Conservation (phyloP, 345 rosid species). For the Eucalyptus globulus region DNA sequence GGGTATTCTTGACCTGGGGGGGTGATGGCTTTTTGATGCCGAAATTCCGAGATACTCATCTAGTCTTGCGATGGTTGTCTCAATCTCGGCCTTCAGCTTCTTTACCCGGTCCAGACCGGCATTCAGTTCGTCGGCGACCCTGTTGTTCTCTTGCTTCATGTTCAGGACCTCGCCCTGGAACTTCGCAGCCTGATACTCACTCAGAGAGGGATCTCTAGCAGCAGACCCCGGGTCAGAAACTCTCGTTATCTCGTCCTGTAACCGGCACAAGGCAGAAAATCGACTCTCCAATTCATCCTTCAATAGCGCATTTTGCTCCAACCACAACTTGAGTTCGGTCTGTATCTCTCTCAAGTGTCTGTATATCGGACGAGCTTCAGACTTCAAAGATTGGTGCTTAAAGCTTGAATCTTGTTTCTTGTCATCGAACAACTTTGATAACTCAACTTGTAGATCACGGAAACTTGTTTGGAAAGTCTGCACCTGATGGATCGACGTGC, state of each 20-base stretch:
- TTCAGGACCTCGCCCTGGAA: slow-evolving; percentile 76
- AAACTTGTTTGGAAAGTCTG: slow-evolving; percentile 52
- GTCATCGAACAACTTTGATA: slow-evolving; percentile 16
- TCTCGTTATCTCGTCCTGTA: slow-evolving; percentile 58
- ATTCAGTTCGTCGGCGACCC: slow-evolving; percentile 48
- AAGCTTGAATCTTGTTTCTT: slow-evolving; percentile 17
- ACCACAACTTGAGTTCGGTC: slow-evolving; percentile 66
- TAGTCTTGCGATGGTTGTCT: slow-evolving; percentile 25
- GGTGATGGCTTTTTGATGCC: slow-evolving; percentile 5
- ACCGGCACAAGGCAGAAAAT: slow-evolving; percentile 33
- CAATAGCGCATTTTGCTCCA: slow-evolving; percentile 53
- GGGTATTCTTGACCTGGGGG: slow-evolving; percentile 40
- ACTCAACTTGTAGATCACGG: slow-evolving; percentile 50
- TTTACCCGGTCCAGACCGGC: slow-evolving; percentile 42
- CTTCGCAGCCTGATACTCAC: slow-evolving; percentile 60
- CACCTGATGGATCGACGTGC: slow-evolving; percentile 66
- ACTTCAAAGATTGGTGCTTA: slow-evolving; percentile 2
- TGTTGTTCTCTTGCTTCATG: slow-evolving; percentile 86
- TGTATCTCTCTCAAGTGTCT: slow-evolving; percentile 65
- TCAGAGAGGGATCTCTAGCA: slow-evolving; percentile 24
- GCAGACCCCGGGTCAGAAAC: slow-evolving; percentile 7
- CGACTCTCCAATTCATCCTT: slow-evolving; percentile 62
- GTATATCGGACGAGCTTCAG: slow-evolving; percentile 63
- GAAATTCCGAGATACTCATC: slow-evolving; percentile 44
- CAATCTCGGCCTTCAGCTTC: slow-evolving; percentile 33